phyloP scores from a whole-genome alignment of 805 yeast species.

The Starmerella ratchasimensis region DNA sequence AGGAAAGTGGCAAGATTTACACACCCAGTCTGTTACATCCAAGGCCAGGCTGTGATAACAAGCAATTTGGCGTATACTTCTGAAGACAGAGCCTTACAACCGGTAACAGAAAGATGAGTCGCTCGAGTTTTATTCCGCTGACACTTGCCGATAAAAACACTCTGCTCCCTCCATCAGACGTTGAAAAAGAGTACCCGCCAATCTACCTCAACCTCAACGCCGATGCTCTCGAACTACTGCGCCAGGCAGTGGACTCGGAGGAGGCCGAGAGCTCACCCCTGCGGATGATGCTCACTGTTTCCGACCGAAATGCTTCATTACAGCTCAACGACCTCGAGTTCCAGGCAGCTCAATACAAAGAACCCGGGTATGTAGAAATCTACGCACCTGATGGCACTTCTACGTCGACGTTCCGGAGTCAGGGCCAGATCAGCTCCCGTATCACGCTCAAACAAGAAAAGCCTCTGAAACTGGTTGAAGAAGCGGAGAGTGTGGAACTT shows the following conservation, averaged over 20 bases:
- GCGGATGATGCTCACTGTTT: slow-evolving; percentile 3
- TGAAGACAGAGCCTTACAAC: no score
- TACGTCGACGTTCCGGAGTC: slow-evolving; percentile 6
- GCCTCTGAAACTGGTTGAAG: slow-evolving; percentile 1
- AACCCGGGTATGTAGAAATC: slow-evolving; percentile 19
- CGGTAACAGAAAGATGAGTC: no score
- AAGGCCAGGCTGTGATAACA: no score
- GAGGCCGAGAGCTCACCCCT: neutral
- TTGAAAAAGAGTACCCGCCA: slow-evolving; percentile 15
- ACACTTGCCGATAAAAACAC: neutral
- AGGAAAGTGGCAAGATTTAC: no score
- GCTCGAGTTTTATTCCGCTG: no score
- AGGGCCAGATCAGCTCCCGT: slow-evolving; percentile 15
- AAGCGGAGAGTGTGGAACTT: slow-evolving; percentile 1
- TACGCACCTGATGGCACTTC: slow-evolving; percentile 8
- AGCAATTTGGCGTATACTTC: no score
- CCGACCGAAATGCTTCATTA: slow-evolving; percentile 12
- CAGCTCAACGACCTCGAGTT: slow-evolving; percentile 12
- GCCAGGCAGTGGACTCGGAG: neutral
- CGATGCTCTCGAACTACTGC: slow-evolving; percentile 10
- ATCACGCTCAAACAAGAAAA: slow-evolving; percentile 10
- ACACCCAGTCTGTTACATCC: no score
- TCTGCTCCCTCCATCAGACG: neutral
- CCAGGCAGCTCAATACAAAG: slow-evolving; percentile 13
- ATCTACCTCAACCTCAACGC: slow-evolving; percentile 17